phyloP scores from a whole-genome alignment of 352 stramenopile genomes.

The Globisporangium solare region DNA sequence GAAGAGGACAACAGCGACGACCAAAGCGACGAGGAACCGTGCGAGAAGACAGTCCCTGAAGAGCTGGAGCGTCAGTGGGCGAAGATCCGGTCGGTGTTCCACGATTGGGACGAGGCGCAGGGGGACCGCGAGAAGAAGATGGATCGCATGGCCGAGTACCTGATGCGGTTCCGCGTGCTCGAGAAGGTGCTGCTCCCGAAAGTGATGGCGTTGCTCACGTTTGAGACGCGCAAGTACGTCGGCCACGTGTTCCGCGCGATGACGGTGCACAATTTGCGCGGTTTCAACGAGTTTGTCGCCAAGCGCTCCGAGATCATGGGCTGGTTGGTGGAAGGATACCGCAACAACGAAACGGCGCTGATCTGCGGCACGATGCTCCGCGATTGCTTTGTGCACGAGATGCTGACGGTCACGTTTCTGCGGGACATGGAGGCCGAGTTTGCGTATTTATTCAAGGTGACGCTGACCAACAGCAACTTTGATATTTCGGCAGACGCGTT shows the following conservation, averaged over 20 bases:
- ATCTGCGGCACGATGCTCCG: slow-evolving; percentile 79
- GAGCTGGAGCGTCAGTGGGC: slow-evolving; percentile 71
- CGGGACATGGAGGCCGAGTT: slow-evolving; percentile 58
- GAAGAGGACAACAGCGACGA: slow-evolving; percentile 54
- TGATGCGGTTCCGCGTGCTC: slow-evolving; percentile 66
- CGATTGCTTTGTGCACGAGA: slow-evolving; percentile 71
- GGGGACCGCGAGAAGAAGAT: slow-evolving; percentile 73
- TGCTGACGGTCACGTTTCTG: slow-evolving; percentile 56
- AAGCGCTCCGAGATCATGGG: slow-evolving; percentile 65
- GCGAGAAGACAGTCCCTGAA: slow-evolving; percentile 60
- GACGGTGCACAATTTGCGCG: slow-evolving; percentile 61
- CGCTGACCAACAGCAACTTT: slow-evolving; percentile 77
- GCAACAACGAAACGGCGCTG: slow-evolving; percentile 63
- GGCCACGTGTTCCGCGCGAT: slow-evolving; percentile 72
- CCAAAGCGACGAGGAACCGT: slow-evolving; percentile 46
- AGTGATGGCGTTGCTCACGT: slow-evolving; percentile 65
- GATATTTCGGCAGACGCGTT: slow-evolving; percentile 82
- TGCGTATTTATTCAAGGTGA: slow-evolving; percentile 61
- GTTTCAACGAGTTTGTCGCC: slow-evolving; percentile 56
- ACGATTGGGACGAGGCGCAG: slow-evolving; percentile 70
- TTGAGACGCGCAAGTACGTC: slow-evolving; percentile 82
- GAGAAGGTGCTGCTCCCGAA: slow-evolving; percentile 73
- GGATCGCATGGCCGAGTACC: slow-evolving; percentile 70
- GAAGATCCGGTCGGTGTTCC: slow-evolving; percentile 71
- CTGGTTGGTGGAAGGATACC: slow-evolving; percentile 72